These are phyloP conservation scores for Carallia pectinifolia DNA, from an alignment of 345 rosid species.

Conservation along the genomic window DNA sequence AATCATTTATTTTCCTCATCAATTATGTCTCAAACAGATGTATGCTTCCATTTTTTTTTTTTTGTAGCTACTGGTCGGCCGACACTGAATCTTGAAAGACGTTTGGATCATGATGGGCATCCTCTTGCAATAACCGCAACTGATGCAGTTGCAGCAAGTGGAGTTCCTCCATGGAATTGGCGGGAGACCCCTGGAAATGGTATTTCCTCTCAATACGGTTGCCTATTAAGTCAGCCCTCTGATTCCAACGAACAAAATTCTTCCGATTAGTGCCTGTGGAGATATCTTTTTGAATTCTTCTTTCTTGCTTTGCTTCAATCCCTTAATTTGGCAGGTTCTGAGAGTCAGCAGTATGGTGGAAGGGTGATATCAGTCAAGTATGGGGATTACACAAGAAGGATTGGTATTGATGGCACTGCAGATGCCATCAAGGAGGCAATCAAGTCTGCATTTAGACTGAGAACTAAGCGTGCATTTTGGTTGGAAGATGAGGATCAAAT, in stretches of 20 bases:
- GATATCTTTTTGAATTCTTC: not conserved
- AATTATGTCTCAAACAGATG: conserved; percentile 14
- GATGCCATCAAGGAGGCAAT: conserved; percentile 94
- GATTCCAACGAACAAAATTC: not conserved
- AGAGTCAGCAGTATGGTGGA: conserved; percentile 75
- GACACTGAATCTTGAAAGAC: conserved; percentile 87
- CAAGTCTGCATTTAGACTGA: conserved; percentile 77
- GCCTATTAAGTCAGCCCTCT: not conserved
- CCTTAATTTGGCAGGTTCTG: conserved; percentile 47
- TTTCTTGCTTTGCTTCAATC: not conserved
- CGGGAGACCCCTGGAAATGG: conserved; percentile 93
- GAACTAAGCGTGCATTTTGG: conserved; percentile 96
- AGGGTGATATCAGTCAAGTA: conserved; percentile 87
- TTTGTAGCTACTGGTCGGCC: conserved; percentile 76
- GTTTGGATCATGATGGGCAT: conserved; percentile 92
- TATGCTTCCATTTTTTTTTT: conserved; percentile 23
- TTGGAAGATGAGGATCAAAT: conserved; percentile 95
- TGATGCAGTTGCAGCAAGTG: conserved; percentile 78
- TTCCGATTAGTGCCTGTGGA: not conserved
- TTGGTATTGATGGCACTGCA: conserved; percentile 79
- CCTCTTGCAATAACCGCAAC: conserved; percentile 87
- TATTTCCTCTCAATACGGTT: conserved; percentile 25
- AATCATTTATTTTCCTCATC: conserved; percentile 10
- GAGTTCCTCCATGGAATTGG: conserved; percentile 99
- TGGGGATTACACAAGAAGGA: conserved; percentile 86